Percentiles rank a stretch among this genome's conserved stretches.
Evolutionary conservation across 2,329 filamentous ascomycete species (phyloP).

Genomic region (Parafenestella ontariensis): DNA sequence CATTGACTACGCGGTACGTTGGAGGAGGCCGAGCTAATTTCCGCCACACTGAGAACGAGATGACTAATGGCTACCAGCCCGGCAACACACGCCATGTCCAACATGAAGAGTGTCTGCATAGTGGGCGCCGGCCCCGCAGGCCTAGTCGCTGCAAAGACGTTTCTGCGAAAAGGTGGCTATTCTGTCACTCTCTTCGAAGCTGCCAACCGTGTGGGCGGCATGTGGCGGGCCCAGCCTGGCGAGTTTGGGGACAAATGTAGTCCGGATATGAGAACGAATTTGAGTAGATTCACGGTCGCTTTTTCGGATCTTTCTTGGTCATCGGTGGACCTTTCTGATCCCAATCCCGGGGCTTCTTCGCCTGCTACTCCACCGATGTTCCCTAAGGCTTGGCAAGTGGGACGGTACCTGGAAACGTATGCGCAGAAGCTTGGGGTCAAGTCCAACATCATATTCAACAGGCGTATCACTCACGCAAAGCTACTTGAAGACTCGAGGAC

Average conservation of each 20-base stretch:
- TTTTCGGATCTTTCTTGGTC: slow-evolving; percentile 74
- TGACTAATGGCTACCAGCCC: background rate
- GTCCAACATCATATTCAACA: slow-evolving; percentile 59
- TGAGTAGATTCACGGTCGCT: slow-evolving; percentile 75
- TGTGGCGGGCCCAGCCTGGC: slow-evolving; percentile 68
- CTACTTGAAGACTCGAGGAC: slow-evolving; percentile 14
- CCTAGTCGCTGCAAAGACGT: slow-evolving; percentile 65
- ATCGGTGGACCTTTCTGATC: slow-evolving; percentile 45
- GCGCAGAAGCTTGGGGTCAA: slow-evolving; percentile 62
- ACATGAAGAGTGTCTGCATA: slow-evolving; percentile 49
- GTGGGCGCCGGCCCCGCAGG: slow-evolving; percentile 56
- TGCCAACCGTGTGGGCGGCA: slow-evolving; percentile 71
- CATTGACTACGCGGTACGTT: background rate
- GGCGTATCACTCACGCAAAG: slow-evolving; percentile 41
- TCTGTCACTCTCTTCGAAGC: slow-evolving; percentile 74
- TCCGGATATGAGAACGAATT: slow-evolving; percentile 67
- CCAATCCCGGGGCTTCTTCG: background rate
- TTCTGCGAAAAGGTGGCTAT: slow-evolving; percentile 69
- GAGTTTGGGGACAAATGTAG: slow-evolving; percentile 68
- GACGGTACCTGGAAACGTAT: slow-evolving; percentile 74
- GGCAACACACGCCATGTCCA: too few relatives aligned
- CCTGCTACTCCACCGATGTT: slow-evolving; percentile 64
- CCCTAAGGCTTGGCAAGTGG: slow-evolving; percentile 79
- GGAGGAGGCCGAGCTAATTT: background rate
- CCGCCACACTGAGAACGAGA: background rate